These are phyloP conservation scores for Avena insularis DNA, from an alignment of 176 grass and related monocot genomes.

Conservation along the genomic window DNA sequence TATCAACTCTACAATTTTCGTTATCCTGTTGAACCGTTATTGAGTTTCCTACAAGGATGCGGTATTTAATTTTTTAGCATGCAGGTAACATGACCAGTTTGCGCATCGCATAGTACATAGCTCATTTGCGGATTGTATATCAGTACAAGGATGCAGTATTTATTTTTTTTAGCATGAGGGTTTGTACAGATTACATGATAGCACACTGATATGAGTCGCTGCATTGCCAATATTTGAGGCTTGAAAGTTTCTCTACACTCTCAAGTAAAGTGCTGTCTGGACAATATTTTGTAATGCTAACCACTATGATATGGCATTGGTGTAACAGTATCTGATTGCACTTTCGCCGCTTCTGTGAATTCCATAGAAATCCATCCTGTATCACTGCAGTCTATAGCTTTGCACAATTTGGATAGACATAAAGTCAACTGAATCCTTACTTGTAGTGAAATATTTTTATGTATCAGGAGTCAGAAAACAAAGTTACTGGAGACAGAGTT, in stretches of 20 bases:
- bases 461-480: conserved; percentile 57
- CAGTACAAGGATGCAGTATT: neutral
- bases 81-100: conserved; percentile 8
- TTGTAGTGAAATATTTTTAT: conserved; percentile 25
- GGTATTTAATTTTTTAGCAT: neutral
- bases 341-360: neutral
- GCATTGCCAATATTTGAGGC: conserved; percentile 7
- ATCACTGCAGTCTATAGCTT: neutral
- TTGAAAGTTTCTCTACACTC: neutral
- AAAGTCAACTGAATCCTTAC: neutral
- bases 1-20: neutral
- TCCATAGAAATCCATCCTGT: neutral
- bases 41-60: neutral
- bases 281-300: conserved; percentile 14
- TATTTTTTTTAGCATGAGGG: neutral
- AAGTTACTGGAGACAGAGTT: conserved; percentile 51
- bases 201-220: neutral
- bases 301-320: neutral
- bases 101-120: neutral
- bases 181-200: neutral
- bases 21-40: neutral
- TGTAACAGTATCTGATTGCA: neutral
- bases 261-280: neutral
- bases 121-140: neutral
- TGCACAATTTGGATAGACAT: neutral